A percentile compares a stretch with the other conserved stretches of the same genome.
These are phyloP conservation scores for Phytophthora uliginosa DNA, from an alignment of 352 stramenopile species.

Conservation along the genomic window DNA sequence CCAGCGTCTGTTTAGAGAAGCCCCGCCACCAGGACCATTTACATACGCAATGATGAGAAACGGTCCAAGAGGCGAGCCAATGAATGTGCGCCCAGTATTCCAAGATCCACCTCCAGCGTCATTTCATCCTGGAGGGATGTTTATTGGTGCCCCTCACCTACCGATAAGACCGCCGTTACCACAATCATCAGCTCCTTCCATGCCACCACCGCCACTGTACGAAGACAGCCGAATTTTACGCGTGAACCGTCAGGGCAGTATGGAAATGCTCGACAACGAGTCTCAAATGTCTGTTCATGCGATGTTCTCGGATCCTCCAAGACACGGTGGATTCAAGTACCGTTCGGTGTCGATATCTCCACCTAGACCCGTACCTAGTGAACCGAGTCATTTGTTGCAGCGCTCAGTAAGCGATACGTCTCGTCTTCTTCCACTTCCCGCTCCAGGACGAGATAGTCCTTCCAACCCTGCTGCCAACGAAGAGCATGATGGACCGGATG, in stretches of 20 bases:
- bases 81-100: conserved; percentile 32
- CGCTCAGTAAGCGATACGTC: conserved; percentile 18
- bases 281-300: background rate
- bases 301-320: conserved; percentile 22
- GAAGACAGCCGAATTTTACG: conserved; percentile 76
- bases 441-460: background rate
- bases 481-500: conserved; percentile 23
- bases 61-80: conserved; percentile 13
- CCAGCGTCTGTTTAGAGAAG: conserved; percentile 34
- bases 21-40: conserved; percentile 22
- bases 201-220: conserved; percentile 30
- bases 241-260: conserved; percentile 70
- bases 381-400: conserved; percentile 16
- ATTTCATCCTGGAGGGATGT: conserved; percentile 17
- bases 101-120: conserved; percentile 22
- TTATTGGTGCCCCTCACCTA: conserved; percentile 16
- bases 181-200: conserved; percentile 10
- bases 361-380: conserved; percentile 12
- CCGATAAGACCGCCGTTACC: conserved; percentile 14
- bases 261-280: conserved; percentile 60
- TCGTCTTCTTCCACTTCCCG: conserved; percentile 4
- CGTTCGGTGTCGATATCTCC: conserved; percentile 36
- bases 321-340: conserved; percentile 57
- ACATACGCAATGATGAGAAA: conserved; percentile 42
- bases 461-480: conserved; percentile 5